Evolutionary conservation across 768 basidiomycete species (phyloP).

Genomic region (Naganishia randhawae): DNA sequence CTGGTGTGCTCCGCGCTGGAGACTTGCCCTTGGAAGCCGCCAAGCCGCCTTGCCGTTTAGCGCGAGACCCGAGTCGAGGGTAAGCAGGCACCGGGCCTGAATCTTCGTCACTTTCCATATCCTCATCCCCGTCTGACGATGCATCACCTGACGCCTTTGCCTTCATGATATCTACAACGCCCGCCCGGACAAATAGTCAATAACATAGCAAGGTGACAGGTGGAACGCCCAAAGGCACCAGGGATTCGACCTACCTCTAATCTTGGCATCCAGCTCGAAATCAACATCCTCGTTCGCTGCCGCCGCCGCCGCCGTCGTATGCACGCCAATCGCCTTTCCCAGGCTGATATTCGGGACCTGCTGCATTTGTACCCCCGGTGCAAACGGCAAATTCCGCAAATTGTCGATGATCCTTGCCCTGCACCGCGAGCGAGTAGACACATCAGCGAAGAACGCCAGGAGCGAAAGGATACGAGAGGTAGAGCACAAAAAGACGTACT

Average conservation of each 20-base stretch:
- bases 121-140: conserved; percentile 32
- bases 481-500: conserved; percentile 62
- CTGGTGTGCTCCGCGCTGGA: background rate
- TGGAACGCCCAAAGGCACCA: no score
- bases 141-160: conserved; percentile 28
- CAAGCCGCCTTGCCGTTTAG: conserved; percentile 15
- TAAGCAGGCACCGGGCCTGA: conserved; percentile 15
- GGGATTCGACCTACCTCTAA: conserved; percentile 46
- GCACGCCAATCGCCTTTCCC: conserved; percentile 54
- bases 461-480: background rate
- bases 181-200: background rate
- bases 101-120: conserved; percentile 29
- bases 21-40: conserved; percentile 17
- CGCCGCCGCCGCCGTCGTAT: conserved; percentile 40
- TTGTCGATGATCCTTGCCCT: conserved; percentile 59
- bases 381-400: conserved; percentile 62
- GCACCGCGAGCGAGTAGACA: conserved; percentile 31
- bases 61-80: conserved; percentile 12
- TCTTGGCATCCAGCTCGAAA: conserved; percentile 50
- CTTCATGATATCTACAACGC: conserved; percentile 30
- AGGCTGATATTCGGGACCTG: conserved; percentile 65
- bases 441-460: background rate
- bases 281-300: conserved; percentile 51
- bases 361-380: conserved; percentile 82
- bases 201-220: background rate